Evolutionary conservation across 495 filamentous ascomycete genomes (phyloP), one percentile per base, ranked within the genome.

Genomic region (Clohesyomyces aquaticus): DNA sequence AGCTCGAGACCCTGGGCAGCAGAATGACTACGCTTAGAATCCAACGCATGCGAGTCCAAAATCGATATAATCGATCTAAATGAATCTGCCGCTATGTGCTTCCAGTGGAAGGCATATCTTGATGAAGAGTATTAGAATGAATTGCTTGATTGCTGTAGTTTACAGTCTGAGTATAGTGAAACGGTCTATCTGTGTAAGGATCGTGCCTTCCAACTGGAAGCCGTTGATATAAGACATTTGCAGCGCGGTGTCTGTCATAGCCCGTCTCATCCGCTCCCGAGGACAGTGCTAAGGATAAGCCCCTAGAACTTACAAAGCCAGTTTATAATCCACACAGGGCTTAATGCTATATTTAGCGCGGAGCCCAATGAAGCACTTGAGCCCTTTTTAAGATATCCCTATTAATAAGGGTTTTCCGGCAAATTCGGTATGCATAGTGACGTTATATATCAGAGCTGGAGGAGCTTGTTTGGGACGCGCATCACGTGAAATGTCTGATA

Each of bases 101-200:
- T 38, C 32, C 32, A 38, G 32, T 38, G 32, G 32, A 38, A 38
- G 32, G 32, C 32, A 38, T 38, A 38, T 38, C 32, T 38, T 38
- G 32, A 38, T 38, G 6, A 6, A 38, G 32, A 14, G 6, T 38
- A 38, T 38, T 14, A 14, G 32, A 14, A 38, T 38, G 32, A 38
- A 38, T 14, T 38, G 14, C 32, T 38, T 14, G 14, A 38, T 14
- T 14, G 32, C 14, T 6, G 14, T 14, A 14, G 14, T 38, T 14
- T 38, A 14, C 6, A 38, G 14, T 6, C 32, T 38, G 32, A 38
- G 32, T 38, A 38, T 38, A 38, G 32, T 14, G 32, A 38, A 14
- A 6, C 32, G 32, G 32, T 38, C 32, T 38, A 38, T 38, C 32
- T 14, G 14, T 38, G 6, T 38, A 38, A 38, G 14, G 6, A 14